These are phyloP conservation scores for Kwoniella heveanensis DNA, from an alignment of 768 basidiomycete species.

Conservation along the genomic window DNA sequence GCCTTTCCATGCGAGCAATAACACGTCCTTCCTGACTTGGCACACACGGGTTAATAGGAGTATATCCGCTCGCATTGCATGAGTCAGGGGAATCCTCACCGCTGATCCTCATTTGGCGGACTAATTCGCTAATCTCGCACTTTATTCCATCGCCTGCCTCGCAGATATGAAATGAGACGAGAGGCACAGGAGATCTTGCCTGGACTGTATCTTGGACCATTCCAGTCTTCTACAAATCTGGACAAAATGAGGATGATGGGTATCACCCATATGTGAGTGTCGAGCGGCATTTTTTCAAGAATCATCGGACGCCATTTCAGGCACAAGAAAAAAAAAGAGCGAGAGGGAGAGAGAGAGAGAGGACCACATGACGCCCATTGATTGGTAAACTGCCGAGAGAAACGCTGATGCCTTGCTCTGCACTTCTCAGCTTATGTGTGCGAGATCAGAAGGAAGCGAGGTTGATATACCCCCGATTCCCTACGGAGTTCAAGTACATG, in stretches of 20 bases:
- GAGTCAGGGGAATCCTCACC: too few relatives aligned
- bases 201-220: slow-evolving; percentile 54
- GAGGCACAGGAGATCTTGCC: slow-evolving; percentile 54
- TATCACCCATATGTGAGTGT: slow-evolving; percentile 55
- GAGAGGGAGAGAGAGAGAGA: background rate
- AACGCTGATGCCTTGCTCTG: background rate
- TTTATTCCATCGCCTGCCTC: background rate
- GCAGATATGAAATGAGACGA: slow-evolving; percentile 56
- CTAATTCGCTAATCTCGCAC: background rate
- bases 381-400: background rate
- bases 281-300: too few relatives aligned
- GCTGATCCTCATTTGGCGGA: too few relatives aligned
- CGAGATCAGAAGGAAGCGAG: slow-evolving; percentile 50
- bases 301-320: too few relatives aligned
- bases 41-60: too few relatives aligned
- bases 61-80: too few relatives aligned
- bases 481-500: slow-evolving; percentile 51
- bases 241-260: slow-evolving; percentile 42
- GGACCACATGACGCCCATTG: background rate
- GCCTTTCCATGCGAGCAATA: too few relatives aligned
- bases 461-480: slow-evolving; percentile 52
- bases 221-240: slow-evolving; percentile 44
- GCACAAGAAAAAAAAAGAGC: too few relatives aligned
- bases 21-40: too few relatives aligned
- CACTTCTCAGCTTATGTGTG: slow-evolving; percentile 47